These are phyloP conservation scores for Penicillium waksmanii DNA, from an alignment of 495 filamentous ascomycete species.

Conservation along the genomic window DNA sequence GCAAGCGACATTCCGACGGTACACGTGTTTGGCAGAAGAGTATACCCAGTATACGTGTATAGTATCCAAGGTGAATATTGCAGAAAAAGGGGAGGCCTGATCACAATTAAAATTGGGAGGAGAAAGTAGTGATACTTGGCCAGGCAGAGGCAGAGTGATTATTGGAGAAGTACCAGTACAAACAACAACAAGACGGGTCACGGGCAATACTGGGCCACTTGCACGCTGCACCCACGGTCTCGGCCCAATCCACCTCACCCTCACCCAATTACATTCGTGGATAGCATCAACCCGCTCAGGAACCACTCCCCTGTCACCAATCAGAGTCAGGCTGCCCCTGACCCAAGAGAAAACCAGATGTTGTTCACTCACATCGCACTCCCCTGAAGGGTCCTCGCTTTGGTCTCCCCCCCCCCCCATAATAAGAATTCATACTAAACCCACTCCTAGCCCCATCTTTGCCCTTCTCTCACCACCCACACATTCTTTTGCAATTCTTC, in stretches of 20 bases:
- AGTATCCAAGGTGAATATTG: background rate
- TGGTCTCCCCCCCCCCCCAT: constrained; percentile 8
- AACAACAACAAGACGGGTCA: background rate
- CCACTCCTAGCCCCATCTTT: constrained; percentile 18
- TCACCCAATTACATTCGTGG: background rate
- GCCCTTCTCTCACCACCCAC: constrained; percentile 27
- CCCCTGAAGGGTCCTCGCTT: constrained; percentile 11
- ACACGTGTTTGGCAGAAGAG: constrained; percentile 20
- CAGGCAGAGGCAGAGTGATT: background rate
- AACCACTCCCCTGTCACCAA: constrained; percentile 20
- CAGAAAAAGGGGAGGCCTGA: background rate
- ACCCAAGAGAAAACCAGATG: background rate
- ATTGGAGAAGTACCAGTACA: constrained; percentile 10
- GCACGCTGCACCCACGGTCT: background rate
- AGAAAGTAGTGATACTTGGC: background rate
- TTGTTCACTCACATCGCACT: background rate
- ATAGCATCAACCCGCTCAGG: constrained; percentile 4
- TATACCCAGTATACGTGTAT: background rate
- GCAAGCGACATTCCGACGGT: constrained; percentile 15
- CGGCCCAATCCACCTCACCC: constrained; percentile 2
- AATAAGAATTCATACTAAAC: constrained; percentile 20
- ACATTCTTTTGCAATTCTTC: constrained; percentile 33
- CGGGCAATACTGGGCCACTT: background rate
- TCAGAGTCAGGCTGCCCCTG: constrained; percentile 14
- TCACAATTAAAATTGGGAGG: background rate